Conservation (phyloP, 352 stramenopile species). For the Phytophthora pinifolia region DNA sequence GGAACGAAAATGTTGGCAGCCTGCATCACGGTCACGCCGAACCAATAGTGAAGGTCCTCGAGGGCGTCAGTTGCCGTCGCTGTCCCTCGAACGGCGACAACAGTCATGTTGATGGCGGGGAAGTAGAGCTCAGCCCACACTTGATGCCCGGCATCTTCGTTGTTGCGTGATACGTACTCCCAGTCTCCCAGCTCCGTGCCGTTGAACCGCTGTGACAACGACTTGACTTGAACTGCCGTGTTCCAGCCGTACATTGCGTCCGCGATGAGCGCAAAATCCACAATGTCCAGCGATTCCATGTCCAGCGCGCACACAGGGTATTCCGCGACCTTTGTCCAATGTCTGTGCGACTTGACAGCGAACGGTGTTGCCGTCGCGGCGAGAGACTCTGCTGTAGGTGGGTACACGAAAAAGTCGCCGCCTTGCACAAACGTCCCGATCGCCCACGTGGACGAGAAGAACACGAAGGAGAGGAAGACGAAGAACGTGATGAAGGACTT, state of each 20-base stretch:
- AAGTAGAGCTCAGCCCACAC: constrained; percentile 89
- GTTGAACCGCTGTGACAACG: constrained; percentile 80
- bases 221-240: constrained; percentile 69
- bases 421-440: constrained; percentile 87
- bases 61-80: constrained; percentile 82
- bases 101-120: constrained; percentile 80
- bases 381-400: constrained; percentile 34
- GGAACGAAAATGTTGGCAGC: constrained; percentile 82
- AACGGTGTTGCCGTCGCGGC: constrained; percentile 21
- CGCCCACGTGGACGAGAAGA: constrained; percentile 88
- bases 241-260: constrained; percentile 83
- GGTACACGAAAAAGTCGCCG: constrained; percentile 80
- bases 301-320: constrained; percentile 84
- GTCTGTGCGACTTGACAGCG: constrained; percentile 9
- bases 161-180: constrained; percentile 73
- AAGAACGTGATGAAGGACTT: constrained; percentile 87
- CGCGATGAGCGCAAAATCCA: constrained; percentile 86
- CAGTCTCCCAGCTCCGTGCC: constrained; percentile 75
- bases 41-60: constrained; percentile 88
- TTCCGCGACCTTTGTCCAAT: constrained; percentile 56
- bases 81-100: constrained; percentile 81
- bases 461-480: constrained; percentile 82
- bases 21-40: constrained; percentile 88
- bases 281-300: constrained; percentile 58
- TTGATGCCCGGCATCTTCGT: constrained; percentile 64